Evolutionary conservation across 495 filamentous ascomycete species (phyloP).

Genomic region (Schizothecium vesticola): DNA sequence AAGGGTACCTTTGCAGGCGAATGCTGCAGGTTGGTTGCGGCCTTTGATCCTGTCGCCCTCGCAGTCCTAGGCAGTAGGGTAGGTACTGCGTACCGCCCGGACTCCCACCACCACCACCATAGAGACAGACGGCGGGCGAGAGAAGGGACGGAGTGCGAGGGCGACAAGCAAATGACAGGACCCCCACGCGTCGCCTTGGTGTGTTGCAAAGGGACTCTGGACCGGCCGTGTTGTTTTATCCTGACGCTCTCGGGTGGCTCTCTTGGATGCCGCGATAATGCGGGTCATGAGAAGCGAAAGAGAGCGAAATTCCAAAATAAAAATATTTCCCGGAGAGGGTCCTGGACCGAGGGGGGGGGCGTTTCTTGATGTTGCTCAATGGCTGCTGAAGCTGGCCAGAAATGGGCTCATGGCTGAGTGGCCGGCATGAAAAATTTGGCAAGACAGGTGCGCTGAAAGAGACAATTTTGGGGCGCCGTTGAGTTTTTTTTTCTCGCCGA

Average conservation of each 20-base stretch:
- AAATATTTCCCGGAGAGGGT: not conserved
- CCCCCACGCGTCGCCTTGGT: constrained; percentile 13
- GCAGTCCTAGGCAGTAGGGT: not conserved
- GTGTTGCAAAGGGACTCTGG: constrained; percentile 10
- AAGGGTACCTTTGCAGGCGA: not conserved
- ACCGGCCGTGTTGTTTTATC: constrained; percentile 21
- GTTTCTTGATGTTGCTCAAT: not conserved
- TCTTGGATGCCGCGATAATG: constrained; percentile 18
- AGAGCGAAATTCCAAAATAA: constrained; percentile 8
- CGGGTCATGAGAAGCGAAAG: constrained; percentile 1
- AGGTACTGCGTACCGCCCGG: no score
- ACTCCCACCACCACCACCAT: not conserved
- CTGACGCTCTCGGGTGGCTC: constrained; percentile 14
- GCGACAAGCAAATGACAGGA: constrained; percentile 1
- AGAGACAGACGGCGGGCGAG: not conserved
- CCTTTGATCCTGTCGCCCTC: not conserved
- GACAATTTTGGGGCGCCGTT: not conserved
- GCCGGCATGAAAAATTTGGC: not conserved
- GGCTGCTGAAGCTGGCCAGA: not conserved
- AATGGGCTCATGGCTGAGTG: not conserved
- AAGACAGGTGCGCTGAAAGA: not conserved
- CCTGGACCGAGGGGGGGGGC: not conserved
- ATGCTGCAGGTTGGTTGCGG: not conserved
- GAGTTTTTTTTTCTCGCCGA: not conserved
- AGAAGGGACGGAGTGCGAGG: not conserved